Base-by-base conservation (phyloP, 1,284 basidiomycete genomes). In the Cerioporus squamosus region DNA sequence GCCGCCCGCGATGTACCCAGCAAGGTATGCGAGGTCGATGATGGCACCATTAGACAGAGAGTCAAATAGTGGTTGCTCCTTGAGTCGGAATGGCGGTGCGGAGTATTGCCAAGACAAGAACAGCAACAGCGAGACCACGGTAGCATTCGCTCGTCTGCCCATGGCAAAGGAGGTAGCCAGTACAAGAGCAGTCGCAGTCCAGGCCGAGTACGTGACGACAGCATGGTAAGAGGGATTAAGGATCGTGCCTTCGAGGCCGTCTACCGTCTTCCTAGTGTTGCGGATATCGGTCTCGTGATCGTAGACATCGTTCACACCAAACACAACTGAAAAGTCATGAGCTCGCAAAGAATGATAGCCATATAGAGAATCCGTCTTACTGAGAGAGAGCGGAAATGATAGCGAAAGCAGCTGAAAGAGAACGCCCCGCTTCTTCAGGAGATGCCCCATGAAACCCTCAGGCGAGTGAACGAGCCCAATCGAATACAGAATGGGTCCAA, bases 291-390 rank as follows among this genome's bases (percentile, higher is more conserved):
- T 53, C 31, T 31, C 50, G 47, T 60, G 57, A 50, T 63, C 62
- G 44, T 60, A 59, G 8, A 63, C 62, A 26, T 63, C 62, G 47
- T 63, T 63, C 1, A 60, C 44, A n/a, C 62, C 62, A 24, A 63
- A 63, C 0, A 63, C 58, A n/a, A 63, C 62, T 29, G 9, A 29
- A 4, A 29, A 29, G 9, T 8, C 4, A 12, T 22, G 1, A 7
- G 39, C 15, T 29, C 26, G 26, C 18, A 17, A 7, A 17, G n/a
- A n/a, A n/a, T n/a, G 26, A n/a, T 20, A 15, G 4, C 8, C 17
- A 7, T 10, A 18, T 22, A n/a, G 9, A 18, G 9, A 2, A 49
- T 53, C 0, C 7, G 7, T 10, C 40, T 18, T 17, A 60, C 62
- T 44, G 1, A 60, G 26, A 3, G 58, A 50, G 7, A 63, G 53